These are phyloP conservation scores for Heliosperma pusillum DNA, from an alignment of 148 eudicot genomes.

Conservation along the genomic window DNA sequence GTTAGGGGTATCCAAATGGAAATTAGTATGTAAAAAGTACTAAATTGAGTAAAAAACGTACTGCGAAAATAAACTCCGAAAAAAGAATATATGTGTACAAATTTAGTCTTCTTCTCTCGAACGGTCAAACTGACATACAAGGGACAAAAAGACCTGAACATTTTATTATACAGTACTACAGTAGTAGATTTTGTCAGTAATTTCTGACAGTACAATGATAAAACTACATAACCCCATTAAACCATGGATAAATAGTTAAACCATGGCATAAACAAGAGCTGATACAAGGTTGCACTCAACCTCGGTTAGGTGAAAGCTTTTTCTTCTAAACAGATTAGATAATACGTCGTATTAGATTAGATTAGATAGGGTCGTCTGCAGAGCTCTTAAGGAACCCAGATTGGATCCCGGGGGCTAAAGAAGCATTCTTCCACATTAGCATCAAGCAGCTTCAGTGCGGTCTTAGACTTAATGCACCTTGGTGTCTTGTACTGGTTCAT, in stretches of 20 bases:
- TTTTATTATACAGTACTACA: neutral
- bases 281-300: constrained; percentile 8
- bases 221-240: neutral
- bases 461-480: constrained; percentile 53
- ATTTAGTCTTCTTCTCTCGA: too few relatives aligned
- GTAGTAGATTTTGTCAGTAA: neutral
- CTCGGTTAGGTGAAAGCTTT: constrained; percentile 7
- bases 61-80: too few relatives aligned
- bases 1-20: too few relatives aligned
- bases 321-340: constrained; percentile 7
- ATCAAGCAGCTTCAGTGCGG: constrained; percentile 54
- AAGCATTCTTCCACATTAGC: constrained; percentile 42
- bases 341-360: neutral
- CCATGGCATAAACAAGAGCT: neutral
- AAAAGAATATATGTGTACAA: too few relatives aligned
- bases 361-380: neutral
- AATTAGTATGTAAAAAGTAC: too few relatives aligned
- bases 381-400: constrained; percentile 46
- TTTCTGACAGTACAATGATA: constrained; percentile 5
- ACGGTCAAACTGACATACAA: too few relatives aligned
- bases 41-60: too few relatives aligned
- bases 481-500: constrained; percentile 90
- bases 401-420: constrained; percentile 64
- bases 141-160: neutral
- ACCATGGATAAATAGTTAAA: neutral